A percentile compares a stretch with the other conserved stretches of the same genome.
Conservation (phyloP, 257 asterid species). For the Nicotiana attenuata region DNA sequence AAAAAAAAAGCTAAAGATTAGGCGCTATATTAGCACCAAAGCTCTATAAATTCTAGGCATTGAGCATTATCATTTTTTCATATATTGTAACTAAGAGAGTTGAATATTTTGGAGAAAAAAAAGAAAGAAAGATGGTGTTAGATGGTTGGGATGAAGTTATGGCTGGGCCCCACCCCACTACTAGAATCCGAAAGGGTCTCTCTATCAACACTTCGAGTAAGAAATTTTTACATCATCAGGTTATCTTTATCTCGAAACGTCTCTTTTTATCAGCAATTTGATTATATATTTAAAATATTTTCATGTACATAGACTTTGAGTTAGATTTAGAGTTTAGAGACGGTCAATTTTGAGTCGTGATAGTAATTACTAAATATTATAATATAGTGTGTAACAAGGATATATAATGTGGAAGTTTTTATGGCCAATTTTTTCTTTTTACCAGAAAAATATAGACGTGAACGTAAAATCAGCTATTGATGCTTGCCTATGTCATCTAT, state of each 20-base stretch:
- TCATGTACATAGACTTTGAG: no score
- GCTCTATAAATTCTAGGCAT: neutral
- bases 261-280: neutral
- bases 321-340: no score
- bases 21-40: neutral
- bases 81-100: neutral
- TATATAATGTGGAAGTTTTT: no score
- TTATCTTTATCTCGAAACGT: no score
- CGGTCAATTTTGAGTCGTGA: no score
- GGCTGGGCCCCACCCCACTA: conserved; percentile 7
- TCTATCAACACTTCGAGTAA: conserved; percentile 1
- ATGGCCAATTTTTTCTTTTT: no score
- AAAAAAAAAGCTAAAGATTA: neutral
- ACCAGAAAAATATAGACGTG: no score
- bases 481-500: no score
- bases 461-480: no score
- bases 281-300: neutral
- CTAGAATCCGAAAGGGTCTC: neutral
- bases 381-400: no score
- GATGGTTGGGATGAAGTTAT: conserved; percentile 13
- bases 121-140: neutral
- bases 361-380: no score
- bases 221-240: no score
- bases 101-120: neutral
- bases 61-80: neutral